Base-by-base conservation (phyloP, 139 green algal genomes). In the Microglena sp. region DNA sequence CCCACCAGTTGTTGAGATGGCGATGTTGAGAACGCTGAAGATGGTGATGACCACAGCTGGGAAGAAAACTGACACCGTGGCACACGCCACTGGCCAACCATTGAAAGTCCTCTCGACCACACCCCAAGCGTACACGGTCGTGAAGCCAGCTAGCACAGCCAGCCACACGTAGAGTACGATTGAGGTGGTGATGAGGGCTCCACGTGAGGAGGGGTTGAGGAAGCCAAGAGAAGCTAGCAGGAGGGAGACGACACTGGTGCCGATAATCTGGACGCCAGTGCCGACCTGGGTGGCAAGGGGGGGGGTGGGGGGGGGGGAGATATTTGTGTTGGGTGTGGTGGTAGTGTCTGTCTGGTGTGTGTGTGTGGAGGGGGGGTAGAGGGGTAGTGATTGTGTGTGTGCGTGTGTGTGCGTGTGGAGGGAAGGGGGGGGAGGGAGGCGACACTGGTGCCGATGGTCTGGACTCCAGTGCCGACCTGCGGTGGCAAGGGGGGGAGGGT, bases 171-270 rank as follows among this genome's bases (percentile, higher is more conserved):
- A 69, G 21, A 67, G 40, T 18, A 67, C 60, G 2, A 74, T 74
- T 60, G 50, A 66, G 50, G 82, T 84, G n/a, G 90, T 95, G 55
- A 97, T 79, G 60, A 97, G 81, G 55, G 18, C n/a, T 18, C 90
- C 91, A 31, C 91, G 83, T 0, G 84, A 84, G 2, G 92, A 87
- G 7, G 92, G 92, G 21, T 87, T 95, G 50, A 98, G 79, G 70
- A 97, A 97, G 59, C 92, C 92, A 32, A 96, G 79, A 0, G 91
- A 79, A 22, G 92, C 91, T 60, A 97, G 93, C 46, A 93, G 68
- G 31, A 98, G 76, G 22, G 89, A 96, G 34, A 93, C 82, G 29
- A 78, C 62, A 18, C 67, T 69, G 28, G 90, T 86, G 43, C 69
- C 54, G 56, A 95, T 72, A 67, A 96, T 90, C 76, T 96, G 92